These are phyloP conservation scores for Orbilia blumenaviensis DNA, from an alignment of 2,329 filamentous ascomycete genomes.

Conservation along the genomic window DNA sequence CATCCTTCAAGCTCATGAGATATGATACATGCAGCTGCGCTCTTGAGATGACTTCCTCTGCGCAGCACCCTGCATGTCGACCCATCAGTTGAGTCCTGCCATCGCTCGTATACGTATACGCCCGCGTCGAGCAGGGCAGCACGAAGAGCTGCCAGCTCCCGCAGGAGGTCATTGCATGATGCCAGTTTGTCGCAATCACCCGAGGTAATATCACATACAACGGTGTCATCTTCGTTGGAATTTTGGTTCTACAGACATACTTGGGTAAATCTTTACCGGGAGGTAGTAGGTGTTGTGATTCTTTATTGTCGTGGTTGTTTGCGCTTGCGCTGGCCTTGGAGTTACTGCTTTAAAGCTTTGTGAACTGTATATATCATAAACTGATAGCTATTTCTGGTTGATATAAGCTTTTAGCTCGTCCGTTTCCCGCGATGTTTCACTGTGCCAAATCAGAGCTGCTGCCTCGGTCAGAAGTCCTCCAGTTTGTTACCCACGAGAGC, in stretches of 20 bases:
- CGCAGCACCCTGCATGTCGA: conserved; percentile 19
- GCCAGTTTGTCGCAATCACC: conserved; percentile 18
- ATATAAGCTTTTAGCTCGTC: conserved; percentile 41
- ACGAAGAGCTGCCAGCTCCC: conserved; percentile 30
- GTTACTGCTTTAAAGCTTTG: no score
- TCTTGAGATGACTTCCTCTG: conserved; percentile 38
- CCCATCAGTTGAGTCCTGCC: conserved; percentile 15
- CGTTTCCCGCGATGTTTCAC: conserved; percentile 36
- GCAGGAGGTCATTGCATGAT: conserved; percentile 18
- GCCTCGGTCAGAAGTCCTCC: conserved; percentile 26
- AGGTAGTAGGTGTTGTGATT: no score
- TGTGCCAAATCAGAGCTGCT: conserved; percentile 31
- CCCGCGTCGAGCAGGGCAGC: conserved; percentile 29
- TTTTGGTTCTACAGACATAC: not conserved
- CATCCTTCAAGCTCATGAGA: not conserved
- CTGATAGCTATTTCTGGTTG: conserved; percentile 11
- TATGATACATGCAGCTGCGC: conserved; percentile 20
- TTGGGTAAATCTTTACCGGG: no score
- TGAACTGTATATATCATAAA: conserved; percentile 4
- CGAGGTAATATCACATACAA: not conserved
- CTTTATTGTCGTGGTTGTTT: no score
- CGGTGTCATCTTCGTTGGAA: not conserved
- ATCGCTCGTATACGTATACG: conserved; percentile 20
- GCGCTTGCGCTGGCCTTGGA: no score
- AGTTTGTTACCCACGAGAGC: conserved; percentile 44